phyloP scores from a whole-genome alignment of 306 rosid species.

The Hylodesmum podocarpum region DNA sequence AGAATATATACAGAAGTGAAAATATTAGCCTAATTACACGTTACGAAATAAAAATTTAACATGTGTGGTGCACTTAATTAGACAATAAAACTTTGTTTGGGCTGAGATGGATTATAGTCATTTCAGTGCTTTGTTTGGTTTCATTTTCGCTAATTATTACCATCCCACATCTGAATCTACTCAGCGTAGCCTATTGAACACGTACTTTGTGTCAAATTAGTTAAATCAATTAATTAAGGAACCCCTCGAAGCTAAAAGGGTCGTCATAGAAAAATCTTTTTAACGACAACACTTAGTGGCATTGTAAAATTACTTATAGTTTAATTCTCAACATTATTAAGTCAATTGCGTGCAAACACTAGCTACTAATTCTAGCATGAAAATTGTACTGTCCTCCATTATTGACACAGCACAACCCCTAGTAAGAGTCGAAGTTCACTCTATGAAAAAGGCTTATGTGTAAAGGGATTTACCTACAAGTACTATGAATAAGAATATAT shows the following conservation, averaged over 20 bases:
- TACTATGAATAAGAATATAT: conserved; percentile 25
- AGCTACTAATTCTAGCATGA: not conserved
- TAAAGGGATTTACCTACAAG: conserved; percentile 15
- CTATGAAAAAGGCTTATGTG: not conserved
- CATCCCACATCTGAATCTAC: conserved; percentile 28
- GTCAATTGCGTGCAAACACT: not conserved
- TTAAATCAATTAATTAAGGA: conserved; percentile 10
- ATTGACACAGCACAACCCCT: conserved; percentile 13
- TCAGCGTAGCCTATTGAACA: conserved; percentile 2
- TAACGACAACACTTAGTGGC: conserved; percentile 6
- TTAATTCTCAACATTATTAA: not conserved
- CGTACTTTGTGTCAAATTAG: conserved; percentile 13
- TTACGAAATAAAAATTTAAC: not conserved
- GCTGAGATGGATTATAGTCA: conserved; percentile 1
- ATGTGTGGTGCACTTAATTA: not conserved
- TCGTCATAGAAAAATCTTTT: not conserved
- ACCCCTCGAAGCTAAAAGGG: conserved; percentile 23
- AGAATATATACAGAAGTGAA: not conserved
- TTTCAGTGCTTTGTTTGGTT: conserved; percentile 15
- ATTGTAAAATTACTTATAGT: conserved; percentile 8
- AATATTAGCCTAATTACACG: not conserved
- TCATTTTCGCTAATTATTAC: not conserved
- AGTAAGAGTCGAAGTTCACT: conserved; percentile 21
- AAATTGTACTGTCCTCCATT: not conserved
- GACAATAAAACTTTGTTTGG: not conserved